These are phyloP conservation scores for Uromyces viciae-fabae DNA, from an alignment of 1,284 basidiomycete species.

Conservation along the genomic window DNA sequence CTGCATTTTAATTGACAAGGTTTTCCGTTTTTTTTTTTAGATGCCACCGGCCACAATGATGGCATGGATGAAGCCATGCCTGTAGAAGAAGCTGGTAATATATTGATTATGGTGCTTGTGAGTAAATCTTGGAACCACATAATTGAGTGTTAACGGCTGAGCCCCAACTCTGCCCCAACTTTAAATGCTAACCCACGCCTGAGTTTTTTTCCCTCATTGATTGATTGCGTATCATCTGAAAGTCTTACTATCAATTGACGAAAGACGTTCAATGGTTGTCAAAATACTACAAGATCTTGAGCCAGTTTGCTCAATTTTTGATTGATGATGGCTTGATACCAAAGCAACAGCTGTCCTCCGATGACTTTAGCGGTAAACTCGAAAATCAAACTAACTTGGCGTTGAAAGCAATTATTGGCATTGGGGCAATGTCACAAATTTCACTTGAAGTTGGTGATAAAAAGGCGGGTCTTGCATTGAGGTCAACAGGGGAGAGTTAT, in stretches of 20 bases:
- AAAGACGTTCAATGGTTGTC: conserved; percentile 48
- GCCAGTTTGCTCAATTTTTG: conserved; percentile 53
- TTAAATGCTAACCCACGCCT: too few relatives aligned
- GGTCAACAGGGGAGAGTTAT: conserved; percentile 50
- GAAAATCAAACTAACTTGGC: conserved; percentile 54
- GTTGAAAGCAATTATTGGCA: conserved; percentile 53
- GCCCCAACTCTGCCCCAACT: too few relatives aligned
- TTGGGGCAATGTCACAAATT: conserved; percentile 52
- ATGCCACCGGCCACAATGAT: conserved; percentile 51
- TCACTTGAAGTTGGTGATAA: conserved; percentile 49
- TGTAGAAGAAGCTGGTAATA: conserved; percentile 46
- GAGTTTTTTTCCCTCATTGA: background rate
- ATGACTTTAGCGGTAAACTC: conserved; percentile 54
- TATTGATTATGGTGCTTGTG: conserved; percentile 44
- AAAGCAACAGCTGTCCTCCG: conserved; percentile 53
- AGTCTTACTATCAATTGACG: conserved; percentile 42
- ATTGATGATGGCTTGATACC: conserved; percentile 53
- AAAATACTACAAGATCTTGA: conserved; percentile 51
- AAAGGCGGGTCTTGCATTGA: conserved; percentile 50
- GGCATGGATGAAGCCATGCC: conserved; percentile 48
- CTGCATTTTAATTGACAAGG: background rate
- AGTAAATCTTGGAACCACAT: background rate
- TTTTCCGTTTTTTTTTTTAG: background rate
- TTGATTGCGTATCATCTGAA: too few relatives aligned
- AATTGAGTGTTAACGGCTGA: too few relatives aligned